Base-by-base conservation (phyloP, 495 filamentous ascomycete genomes). In the Tetracladium marchalianum region DNA sequence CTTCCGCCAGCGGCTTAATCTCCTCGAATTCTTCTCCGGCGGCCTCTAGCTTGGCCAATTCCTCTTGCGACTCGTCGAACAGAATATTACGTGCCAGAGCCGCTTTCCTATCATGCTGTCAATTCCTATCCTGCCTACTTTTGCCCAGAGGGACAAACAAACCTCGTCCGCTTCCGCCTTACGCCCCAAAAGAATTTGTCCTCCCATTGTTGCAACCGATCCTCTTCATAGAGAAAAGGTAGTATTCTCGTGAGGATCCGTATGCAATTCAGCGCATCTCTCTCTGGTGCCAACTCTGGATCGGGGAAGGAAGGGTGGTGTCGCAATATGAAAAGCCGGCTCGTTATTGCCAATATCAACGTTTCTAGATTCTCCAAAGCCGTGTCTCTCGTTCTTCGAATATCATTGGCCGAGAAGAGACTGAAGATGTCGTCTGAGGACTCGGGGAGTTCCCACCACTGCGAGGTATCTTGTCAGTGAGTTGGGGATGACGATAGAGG, bases 371-470 rank as follows among this genome's bases (percentile, higher is more conserved):
- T 99, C 62, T 82, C 76, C 35, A 92, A 70, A 22, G 90, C 81
- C 55, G 79, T 75, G 62, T 97, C 92, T 55, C 90, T 77, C 32
- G 88, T 89, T 51, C 90, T 80, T 45, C 93, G 85, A 44, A 99
- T 90, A 65, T 99, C 92, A 31, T 85, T 79, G 9, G 90, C 82
- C 39, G 90, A 87, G 66, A 97, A 99, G 43, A 99, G 78, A 52
- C 87, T 93, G 71, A 97, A 97, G 57, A 97, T 81, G 68, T 99
- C 92, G 51, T 97, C 92, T 32, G 86, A 76, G 11, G 88, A 89
- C 65, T 97, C 93, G 51, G 93, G 92, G 17, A 99, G 82, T 66
- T 96, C 87, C 88, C 90, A 96, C 69, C 96, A 99, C 89, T 95
- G 56, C 10, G 39, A 34, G 46, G 32, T 45, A 42, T 59, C 24